phyloP scores from a whole-genome alignment of 1,284 basidiomycete genomes.

The Ustilago nuda region DNA sequence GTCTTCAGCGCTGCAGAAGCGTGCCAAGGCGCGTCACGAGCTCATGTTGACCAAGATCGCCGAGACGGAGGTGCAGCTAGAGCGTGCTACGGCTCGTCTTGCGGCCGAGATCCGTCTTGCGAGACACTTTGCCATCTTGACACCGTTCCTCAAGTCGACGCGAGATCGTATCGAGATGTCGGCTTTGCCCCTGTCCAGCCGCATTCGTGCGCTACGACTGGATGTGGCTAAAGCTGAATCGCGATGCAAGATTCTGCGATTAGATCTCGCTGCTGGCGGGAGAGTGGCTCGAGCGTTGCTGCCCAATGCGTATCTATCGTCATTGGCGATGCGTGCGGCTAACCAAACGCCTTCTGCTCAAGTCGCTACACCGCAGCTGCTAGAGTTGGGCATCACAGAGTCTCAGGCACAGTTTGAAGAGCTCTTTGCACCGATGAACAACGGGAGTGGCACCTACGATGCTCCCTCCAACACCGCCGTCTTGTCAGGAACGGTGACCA shows the following conservation, averaged over 20 bases:
- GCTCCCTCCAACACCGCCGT: constrained; percentile 9
- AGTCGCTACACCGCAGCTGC: constrained; percentile 41
- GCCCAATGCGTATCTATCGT: constrained; percentile 34
- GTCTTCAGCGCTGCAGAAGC: constrained; percentile 38
- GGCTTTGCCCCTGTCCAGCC: constrained; percentile 49
- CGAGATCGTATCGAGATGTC: constrained; percentile 62
- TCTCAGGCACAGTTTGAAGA: constrained; percentile 48
- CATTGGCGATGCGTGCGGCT: constrained; percentile 36
- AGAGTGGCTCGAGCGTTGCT: constrained; percentile 31
- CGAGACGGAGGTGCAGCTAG: constrained; percentile 84
- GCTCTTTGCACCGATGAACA: constrained; percentile 30
- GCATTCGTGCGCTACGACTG: constrained; percentile 51
- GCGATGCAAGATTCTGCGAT: constrained; percentile 44
- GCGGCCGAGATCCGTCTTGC: constrained; percentile 58
- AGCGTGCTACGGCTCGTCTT: constrained; percentile 62
- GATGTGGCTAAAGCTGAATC: constrained; percentile 53
- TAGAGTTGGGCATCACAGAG: constrained; percentile 39
- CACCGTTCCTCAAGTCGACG: constrained; percentile 62
- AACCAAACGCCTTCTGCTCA: constrained; percentile 32
- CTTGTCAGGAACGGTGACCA: constrained; percentile 28
- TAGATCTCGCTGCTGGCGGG: constrained; percentile 56
- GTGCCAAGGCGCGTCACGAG: constrained; percentile 41
- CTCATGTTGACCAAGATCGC: constrained; percentile 70
- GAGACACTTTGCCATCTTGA: constrained; percentile 60
- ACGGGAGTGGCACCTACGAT: constrained; percentile 12